phyloP scores from a whole-genome alignment of 2,329 filamentous ascomycete species.

The Colletotrichum lini region DNA sequence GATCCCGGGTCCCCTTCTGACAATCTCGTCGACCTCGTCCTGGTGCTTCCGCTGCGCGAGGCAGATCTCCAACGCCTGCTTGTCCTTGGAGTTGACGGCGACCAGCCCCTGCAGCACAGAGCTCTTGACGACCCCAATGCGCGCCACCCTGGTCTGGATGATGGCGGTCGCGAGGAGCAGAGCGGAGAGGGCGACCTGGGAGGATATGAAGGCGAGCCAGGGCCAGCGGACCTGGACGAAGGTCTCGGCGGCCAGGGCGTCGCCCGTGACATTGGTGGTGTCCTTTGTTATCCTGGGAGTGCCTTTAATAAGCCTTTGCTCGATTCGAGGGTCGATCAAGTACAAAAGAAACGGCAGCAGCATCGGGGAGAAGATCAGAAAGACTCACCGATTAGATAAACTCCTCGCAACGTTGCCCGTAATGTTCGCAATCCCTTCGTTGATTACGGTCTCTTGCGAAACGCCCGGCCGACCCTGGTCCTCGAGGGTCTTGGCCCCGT shows the following conservation, averaged over 20 bases:
- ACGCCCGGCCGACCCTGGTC: background rate
- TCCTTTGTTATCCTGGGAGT: conserved; percentile 1
- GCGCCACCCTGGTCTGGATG: conserved; percentile 24
- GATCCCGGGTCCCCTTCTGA: background rate
- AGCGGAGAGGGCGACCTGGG: conserved; percentile 39
- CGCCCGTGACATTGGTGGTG: conserved; percentile 10
- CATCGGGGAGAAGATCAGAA: background rate
- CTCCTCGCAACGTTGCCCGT: conserved; percentile 22
- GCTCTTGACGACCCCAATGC: conserved; percentile 43
- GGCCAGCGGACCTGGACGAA: conserved; percentile 42
- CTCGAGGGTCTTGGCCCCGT: conserved; percentile 4
- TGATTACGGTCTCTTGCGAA: background rate
- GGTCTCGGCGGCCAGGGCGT: conserved; percentile 21
- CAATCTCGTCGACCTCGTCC: background rate
- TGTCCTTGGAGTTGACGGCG: conserved; percentile 7
- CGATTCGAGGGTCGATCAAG: no score
- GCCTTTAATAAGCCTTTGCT: background rate
- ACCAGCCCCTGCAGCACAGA: conserved; percentile 9
- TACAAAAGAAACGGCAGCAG: no score
- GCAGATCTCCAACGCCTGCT: background rate
- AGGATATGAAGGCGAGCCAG: conserved; percentile 42
- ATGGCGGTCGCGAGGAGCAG: conserved; percentile 37
- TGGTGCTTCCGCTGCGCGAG: background rate
- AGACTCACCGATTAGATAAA: background rate
- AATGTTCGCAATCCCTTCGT: conserved; percentile 7